Evolutionary conservation across 331 rosid species (phyloP), one percentile per base, ranked within the genome.

Genomic region (Quercus phellos): DNA sequence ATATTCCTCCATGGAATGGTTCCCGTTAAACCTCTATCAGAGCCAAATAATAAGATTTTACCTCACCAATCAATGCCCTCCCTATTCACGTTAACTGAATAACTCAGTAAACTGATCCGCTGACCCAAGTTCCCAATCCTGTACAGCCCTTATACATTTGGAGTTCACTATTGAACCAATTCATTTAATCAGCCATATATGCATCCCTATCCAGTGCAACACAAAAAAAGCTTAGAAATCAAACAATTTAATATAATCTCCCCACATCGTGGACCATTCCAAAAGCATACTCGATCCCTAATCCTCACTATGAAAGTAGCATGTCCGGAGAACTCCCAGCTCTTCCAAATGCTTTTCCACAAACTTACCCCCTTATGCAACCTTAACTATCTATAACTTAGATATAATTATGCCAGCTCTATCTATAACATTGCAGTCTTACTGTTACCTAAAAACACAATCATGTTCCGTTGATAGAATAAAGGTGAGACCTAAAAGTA

Each of bases 21-120:
- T 61, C 19, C n/a, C 19, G 1, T 11, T 27, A 61, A 58, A 14
- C 42, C 68, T 61, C n/a, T 27, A 17, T 26, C 68, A 27, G 18
- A 12, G 34, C n/a, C 68, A 2, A 14, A 60, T 14, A 60, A 27
- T 27, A 12, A 26, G 16, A 60, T 60, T 27, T 60, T 60, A 60
- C 38, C 38, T 14, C n/a, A 61, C 38, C 38, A 12, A 4, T 29
- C 38, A 22, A 2, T 61, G 38, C 70, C 29, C 68, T 24, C 53
- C 69, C 59, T 26, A 70, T 66, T 74, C 72, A 69, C 16, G 69
- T 70, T 51, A 55, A 73, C 75, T 70, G 75, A 75, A 78, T 34
- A 84, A 66, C 73, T 63, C 11, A 19, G 30, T 63, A 30, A 29
- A 63, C 42, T 63, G 19, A 34, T 26, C 68, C 11, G 14, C 4